phyloP scores from a whole-genome alignment of 495 filamentous ascomycete genomes.

The Neurospora sp. region DNA sequence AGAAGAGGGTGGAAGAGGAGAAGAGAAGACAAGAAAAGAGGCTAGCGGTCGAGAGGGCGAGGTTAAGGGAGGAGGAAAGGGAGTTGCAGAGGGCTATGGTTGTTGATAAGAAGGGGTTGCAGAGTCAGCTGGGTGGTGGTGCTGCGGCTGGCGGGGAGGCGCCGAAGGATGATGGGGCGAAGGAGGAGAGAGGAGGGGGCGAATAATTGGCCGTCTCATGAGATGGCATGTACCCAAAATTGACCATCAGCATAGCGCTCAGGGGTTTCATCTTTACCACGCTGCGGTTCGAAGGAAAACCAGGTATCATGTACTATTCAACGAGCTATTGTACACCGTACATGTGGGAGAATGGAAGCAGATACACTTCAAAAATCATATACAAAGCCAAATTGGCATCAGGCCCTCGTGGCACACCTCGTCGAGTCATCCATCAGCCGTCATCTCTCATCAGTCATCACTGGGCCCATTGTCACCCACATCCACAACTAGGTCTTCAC shows the following conservation, averaged over 20 bases:
- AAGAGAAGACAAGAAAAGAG: constrained; percentile 58
- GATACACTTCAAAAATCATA: neutral
- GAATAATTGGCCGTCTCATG: neutral
- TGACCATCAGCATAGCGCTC: neutral
- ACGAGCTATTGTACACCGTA: neutral
- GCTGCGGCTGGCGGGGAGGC: neutral
- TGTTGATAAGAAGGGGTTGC: constrained; percentile 60
- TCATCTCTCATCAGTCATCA: neutral
- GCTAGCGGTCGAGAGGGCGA: constrained; percentile 53
- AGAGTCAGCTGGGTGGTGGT: constrained; percentile 42
- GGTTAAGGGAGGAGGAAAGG: constrained; percentile 63
- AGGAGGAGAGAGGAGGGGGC: neutral
- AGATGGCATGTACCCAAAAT: neutral
- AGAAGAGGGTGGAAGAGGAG: constrained; percentile 63
- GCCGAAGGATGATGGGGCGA: neutral
- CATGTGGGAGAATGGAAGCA: neutral
- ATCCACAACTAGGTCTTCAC: neutral
- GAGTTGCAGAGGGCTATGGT: constrained; percentile 74
- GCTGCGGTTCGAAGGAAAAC: neutral
- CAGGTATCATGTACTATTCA: neutral
- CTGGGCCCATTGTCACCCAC: too few relatives aligned
- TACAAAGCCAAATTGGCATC: neutral
- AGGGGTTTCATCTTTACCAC: neutral
- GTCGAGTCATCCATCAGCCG: neutral
- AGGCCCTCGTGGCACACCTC: neutral